Evolutionary conservation across 208 protist species (phyloP).

Genomic region (Naegleria lovaniensis): DNA sequence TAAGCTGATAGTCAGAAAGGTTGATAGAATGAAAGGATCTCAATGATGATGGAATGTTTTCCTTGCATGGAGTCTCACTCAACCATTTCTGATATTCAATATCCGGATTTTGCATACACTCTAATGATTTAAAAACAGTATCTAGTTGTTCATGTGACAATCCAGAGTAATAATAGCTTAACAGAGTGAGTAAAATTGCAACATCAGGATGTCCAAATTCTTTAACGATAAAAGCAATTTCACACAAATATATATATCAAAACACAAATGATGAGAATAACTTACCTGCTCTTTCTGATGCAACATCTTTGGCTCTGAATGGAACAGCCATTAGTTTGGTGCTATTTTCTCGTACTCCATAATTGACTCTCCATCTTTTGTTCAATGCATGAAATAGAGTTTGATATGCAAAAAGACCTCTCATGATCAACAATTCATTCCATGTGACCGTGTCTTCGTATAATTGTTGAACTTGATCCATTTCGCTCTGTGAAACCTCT

Average conservation of each 20-base stretch:
- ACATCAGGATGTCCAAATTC: conserved; percentile 13
- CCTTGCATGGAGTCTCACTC: not conserved
- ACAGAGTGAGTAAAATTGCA: not conserved
- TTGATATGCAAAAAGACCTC: not conserved
- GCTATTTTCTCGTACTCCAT: not conserved
- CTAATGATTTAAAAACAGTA: not conserved
- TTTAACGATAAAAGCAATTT: no score
- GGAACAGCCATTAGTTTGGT: not conserved
- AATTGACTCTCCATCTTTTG: conserved; percentile 23
- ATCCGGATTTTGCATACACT: not conserved
- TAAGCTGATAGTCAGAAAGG: not conserved
- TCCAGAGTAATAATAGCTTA: not conserved
- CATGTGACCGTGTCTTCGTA: not conserved
- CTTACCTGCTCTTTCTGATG: not conserved
- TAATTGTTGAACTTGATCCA: not conserved
- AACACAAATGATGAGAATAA: no score
- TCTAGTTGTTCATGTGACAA: not conserved
- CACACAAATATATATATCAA: no score
- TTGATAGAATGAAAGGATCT: not conserved
- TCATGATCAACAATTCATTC: not conserved
- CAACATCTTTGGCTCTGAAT: conserved; percentile 5
- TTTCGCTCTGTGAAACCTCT: not conserved
- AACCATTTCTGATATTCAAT: not conserved
- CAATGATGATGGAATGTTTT: not conserved
- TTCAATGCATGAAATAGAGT: not conserved